A percentile compares a stretch with the other conserved stretches of the same genome.
Evolutionary conservation across 805 yeast species (phyloP).

Genomic region (Lachancea dasiensis): DNA sequence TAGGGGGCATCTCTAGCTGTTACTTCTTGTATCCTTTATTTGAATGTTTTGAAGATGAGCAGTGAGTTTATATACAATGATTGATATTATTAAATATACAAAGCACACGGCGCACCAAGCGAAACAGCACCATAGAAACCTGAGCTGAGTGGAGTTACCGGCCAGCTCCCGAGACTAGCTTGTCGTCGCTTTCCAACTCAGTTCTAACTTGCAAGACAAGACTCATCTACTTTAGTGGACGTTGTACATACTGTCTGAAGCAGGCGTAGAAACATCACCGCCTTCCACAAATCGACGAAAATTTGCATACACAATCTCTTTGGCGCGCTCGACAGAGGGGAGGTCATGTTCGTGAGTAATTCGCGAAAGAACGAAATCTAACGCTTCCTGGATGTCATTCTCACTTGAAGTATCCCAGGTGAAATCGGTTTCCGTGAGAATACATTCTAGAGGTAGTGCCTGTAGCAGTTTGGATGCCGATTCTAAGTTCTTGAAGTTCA

Average conservation of each 20-base stretch:
- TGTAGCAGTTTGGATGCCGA: slow-evolving; percentile 28
- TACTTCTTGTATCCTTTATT: neutral
- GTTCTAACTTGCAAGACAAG: no score
- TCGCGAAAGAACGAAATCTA: slow-evolving; percentile 13
- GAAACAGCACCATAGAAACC: no score
- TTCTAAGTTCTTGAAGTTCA: slow-evolving; percentile 25
- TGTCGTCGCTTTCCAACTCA: no score
- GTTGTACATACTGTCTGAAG: no score
- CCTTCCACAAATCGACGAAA: slow-evolving; percentile 12
- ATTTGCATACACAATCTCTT: slow-evolving; percentile 15
- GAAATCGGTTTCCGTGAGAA: slow-evolving; percentile 52
- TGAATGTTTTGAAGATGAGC: neutral
- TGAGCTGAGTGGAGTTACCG: no score
- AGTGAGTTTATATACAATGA: neutral
- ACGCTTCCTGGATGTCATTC: slow-evolving; percentile 11
- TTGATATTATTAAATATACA: no score
- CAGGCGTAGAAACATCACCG: no score
- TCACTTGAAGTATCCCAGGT: slow-evolving; percentile 16
- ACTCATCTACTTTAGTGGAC: no score
- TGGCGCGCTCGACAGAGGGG: slow-evolving; percentile 6
- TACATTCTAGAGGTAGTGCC: slow-evolving; percentile 32
- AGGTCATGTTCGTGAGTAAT: slow-evolving; percentile 10
- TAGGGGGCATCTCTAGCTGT: slow-evolving; percentile 6
- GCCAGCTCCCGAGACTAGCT: no score
- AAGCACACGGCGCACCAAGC: no score